Evolutionary conservation across 805 yeast species (phyloP).

Genomic region (Candida mattraensis): DNA sequence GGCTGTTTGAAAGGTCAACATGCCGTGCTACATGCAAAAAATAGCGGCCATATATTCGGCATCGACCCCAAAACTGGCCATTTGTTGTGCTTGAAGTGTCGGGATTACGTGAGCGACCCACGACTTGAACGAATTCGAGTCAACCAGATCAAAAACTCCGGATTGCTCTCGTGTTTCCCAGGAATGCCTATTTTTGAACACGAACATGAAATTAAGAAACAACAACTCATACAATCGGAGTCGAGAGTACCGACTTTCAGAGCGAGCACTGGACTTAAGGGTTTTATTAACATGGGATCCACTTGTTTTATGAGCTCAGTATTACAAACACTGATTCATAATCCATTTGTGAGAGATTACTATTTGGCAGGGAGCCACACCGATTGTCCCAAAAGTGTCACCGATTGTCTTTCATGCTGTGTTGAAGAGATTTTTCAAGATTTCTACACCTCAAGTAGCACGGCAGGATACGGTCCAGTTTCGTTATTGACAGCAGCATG

Average conservation of each 20-base stretch:
- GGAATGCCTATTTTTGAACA: slow-evolving; percentile 34
- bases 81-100: slow-evolving; percentile 78
- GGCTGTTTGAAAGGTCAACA: slow-evolving; percentile 62
- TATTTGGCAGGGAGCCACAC: slow-evolving; percentile 75
- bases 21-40: slow-evolving; percentile 46
- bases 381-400: slow-evolving; percentile 43
- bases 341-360: slow-evolving; percentile 78
- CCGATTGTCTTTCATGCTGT: slow-evolving; percentile 79
- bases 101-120: slow-evolving; percentile 65
- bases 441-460: slow-evolving; percentile 62
- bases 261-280: slow-evolving; percentile 78
- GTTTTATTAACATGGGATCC: slow-evolving; percentile 92
- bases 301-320: slow-evolving; percentile 96
- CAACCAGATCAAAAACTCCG: slow-evolving; percentile 24
- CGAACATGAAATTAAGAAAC: slow-evolving; percentile 27
- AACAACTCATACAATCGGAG: slow-evolving; percentile 30
- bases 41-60: slow-evolving; percentile 52
- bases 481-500: slow-evolving; percentile 82
- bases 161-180: slow-evolving; percentile 23
- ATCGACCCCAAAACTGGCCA: slow-evolving; percentile 69
- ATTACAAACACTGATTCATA: slow-evolving; percentile 86
- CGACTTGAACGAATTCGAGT: slow-evolving; percentile 53
- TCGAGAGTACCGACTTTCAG: slow-evolving; percentile 46
- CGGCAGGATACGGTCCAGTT: slow-evolving; percentile 78
- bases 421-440: slow-evolving; percentile 75